phyloP scores from a whole-genome alignment of 441 rosid genomes.

The Syzygium malaccense region DNA sequence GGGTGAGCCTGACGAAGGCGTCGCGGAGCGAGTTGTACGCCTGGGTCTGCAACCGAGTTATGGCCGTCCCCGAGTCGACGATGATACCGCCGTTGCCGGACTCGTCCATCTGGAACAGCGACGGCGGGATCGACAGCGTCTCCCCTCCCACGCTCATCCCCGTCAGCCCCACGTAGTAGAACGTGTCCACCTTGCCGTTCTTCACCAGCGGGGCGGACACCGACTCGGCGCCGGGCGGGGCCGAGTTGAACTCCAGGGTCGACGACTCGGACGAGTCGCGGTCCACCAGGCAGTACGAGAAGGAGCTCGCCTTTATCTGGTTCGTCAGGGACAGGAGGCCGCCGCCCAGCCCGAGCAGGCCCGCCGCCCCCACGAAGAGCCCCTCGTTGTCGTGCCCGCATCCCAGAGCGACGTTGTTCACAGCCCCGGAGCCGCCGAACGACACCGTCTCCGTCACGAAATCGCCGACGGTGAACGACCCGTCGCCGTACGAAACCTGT shows the following conservation, averaged over 20 bases:
- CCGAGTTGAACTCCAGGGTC: conserved; percentile 54
- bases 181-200: conserved; percentile 39
- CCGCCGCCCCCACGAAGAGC: conserved; percentile 51
- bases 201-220: conserved; percentile 41
- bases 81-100: conserved; percentile 55
- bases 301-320: conserved; percentile 44
- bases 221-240: conserved; percentile 11
- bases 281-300: conserved; percentile 57
- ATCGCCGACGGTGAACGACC: conserved; percentile 50
- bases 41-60: conserved; percentile 52
- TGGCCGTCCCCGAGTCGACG: conserved; percentile 61
- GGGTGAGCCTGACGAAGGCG: conserved; percentile 25
- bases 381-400: conserved; percentile 66
- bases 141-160: conserved; percentile 63
- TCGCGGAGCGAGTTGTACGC: conserved; percentile 59
- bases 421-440: conserved; percentile 39
- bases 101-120: conserved; percentile 36
- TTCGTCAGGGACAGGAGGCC: conserved; percentile 40
- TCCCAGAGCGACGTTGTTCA: conserved; percentile 38
- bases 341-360: conserved; percentile 58
- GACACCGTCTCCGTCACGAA: conserved; percentile 49
- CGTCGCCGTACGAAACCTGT: conserved; percentile 41
- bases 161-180: conserved; percentile 47
- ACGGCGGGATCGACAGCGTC: conserved; percentile 25
- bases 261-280: conserved; percentile 44